phyloP scores from a whole-genome alignment of 2,329 filamentous ascomycete genomes.

The Penicillium thymicola region DNA sequence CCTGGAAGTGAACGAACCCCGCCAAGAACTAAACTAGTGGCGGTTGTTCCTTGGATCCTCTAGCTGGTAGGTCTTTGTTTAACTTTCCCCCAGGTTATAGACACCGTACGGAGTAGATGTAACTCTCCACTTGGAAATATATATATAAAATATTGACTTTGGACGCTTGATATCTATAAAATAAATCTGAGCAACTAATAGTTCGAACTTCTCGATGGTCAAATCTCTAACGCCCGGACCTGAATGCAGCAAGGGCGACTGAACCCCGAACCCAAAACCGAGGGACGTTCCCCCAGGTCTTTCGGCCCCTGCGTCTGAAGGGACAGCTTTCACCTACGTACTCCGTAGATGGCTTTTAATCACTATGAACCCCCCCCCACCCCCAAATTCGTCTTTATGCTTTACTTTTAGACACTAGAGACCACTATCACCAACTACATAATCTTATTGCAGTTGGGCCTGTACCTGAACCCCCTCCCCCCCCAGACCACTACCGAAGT shows the following conservation, averaged over 20 bases:
- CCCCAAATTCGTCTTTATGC: not conserved
- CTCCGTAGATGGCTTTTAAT: not conserved
- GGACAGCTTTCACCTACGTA: slow-evolving; percentile 13
- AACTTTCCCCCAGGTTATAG: not conserved
- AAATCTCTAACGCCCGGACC: slow-evolving; percentile 25
- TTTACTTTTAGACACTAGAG: not conserved
- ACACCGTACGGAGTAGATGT: not conserved
- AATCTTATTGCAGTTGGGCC: not conserved
- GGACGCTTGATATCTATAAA: not conserved
- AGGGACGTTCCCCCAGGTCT: slow-evolving; percentile 9
- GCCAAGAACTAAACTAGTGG: not conserved
- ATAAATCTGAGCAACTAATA: not conserved
- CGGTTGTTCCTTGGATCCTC: not conserved
- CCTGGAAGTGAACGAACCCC: not conserved
- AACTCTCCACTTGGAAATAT: not conserved
- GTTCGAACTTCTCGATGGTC: not conserved
- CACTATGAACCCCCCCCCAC: not conserved
- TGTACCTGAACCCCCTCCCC: not conserved
- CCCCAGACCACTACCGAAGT: not conserved
- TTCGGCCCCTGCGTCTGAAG: slow-evolving; percentile 21
- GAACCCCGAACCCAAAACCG: slow-evolving; percentile 9
- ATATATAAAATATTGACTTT: not conserved
- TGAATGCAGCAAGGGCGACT: slow-evolving; percentile 26
- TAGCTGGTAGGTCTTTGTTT: too few relatives aligned
- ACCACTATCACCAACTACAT: not conserved